phyloP scores from a whole-genome alignment of 129 eudicot species.

The Erigeron canadensis region DNA sequence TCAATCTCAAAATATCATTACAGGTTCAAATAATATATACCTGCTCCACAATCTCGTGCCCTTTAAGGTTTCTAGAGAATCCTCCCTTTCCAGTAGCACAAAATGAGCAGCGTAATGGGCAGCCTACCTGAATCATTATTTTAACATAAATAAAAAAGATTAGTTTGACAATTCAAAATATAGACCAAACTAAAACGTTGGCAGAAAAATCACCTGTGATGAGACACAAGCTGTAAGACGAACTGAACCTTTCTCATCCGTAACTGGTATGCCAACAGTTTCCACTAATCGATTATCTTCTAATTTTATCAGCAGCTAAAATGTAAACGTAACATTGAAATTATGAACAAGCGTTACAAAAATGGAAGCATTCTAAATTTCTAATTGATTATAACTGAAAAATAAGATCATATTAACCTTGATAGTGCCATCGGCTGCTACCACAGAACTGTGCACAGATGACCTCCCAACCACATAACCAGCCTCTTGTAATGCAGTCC shows the following conservation, averaged over 20 bases:
- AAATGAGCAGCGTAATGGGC: constrained; percentile 93
- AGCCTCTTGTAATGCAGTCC: constrained; percentile 76
- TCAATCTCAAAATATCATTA: background rate
- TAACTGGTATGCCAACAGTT: constrained; percentile 98
- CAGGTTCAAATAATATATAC: constrained; percentile 28
- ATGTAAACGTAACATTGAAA: background rate
- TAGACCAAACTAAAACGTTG: too few species aligned
- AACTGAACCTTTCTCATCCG: constrained; percentile 78
- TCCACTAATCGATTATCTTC: constrained; percentile 90
- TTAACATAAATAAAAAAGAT: background rate
- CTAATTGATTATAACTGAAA: background rate
- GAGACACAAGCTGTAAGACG: constrained; percentile 98
- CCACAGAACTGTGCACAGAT: constrained; percentile 58
- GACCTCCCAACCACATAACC: constrained; percentile 96
- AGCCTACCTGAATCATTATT: constrained; percentile 69
- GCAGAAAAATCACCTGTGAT: constrained; percentile 72
- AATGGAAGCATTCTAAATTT: background rate
- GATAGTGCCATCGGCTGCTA: constrained; percentile 88
- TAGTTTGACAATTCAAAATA: background rate
- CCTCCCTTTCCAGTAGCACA: constrained; percentile 99
- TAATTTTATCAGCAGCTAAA: constrained; percentile 76
- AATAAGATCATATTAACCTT: constrained; percentile 48
- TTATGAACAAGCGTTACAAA: background rate
- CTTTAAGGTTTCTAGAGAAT: constrained; percentile 84
- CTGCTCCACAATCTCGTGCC: constrained; percentile 97